phyloP scores from a whole-genome alignment of 2,329 filamentous ascomycete genomes.

The Didymella segeticola region DNA sequence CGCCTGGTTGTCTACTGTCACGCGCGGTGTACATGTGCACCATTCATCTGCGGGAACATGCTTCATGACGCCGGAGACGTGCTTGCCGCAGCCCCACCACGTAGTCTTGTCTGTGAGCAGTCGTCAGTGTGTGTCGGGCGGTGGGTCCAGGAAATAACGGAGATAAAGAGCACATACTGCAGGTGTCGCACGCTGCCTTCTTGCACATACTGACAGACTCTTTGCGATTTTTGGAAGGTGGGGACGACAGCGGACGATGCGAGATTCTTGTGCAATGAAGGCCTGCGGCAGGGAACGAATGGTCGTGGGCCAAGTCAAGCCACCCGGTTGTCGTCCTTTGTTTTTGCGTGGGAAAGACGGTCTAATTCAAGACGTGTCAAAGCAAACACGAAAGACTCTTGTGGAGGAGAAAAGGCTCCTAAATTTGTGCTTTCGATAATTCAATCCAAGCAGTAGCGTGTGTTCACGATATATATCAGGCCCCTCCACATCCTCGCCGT shows the following conservation, averaged over 20 bases:
- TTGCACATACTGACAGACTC: slow-evolving; percentile 63
- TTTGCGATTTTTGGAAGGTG: background rate
- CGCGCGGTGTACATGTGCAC: slow-evolving; percentile 70
- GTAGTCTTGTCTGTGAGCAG: slow-evolving; percentile 59
- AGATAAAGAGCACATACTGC: slow-evolving; percentile 59
- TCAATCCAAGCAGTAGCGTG: background rate
- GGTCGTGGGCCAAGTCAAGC: slow-evolving; percentile 6
- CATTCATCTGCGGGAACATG: slow-evolving; percentile 63
- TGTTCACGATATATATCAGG: slow-evolving; percentile 8
- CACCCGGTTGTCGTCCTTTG: slow-evolving; percentile 11
- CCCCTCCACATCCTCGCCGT: slow-evolving; percentile 9
- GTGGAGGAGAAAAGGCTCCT: background rate
- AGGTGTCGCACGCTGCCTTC: slow-evolving; percentile 66
- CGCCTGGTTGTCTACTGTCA: slow-evolving; percentile 65
- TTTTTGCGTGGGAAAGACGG: slow-evolving; percentile 7
- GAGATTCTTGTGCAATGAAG: background rate
- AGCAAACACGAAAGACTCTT: background rate
- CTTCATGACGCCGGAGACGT: slow-evolving; percentile 69
- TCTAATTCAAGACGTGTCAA: slow-evolving; percentile 2
- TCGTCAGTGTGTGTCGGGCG: background rate
- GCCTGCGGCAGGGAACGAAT: background rate
- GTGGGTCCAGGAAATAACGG: slow-evolving; percentile 8
- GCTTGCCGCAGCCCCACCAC: slow-evolving; percentile 71
- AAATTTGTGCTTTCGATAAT: background rate
- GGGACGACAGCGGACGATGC: background rate